Base-by-base conservation (phyloP, 1,139 yeast species). In the Casaregolazyma suthepensis region DNA sequence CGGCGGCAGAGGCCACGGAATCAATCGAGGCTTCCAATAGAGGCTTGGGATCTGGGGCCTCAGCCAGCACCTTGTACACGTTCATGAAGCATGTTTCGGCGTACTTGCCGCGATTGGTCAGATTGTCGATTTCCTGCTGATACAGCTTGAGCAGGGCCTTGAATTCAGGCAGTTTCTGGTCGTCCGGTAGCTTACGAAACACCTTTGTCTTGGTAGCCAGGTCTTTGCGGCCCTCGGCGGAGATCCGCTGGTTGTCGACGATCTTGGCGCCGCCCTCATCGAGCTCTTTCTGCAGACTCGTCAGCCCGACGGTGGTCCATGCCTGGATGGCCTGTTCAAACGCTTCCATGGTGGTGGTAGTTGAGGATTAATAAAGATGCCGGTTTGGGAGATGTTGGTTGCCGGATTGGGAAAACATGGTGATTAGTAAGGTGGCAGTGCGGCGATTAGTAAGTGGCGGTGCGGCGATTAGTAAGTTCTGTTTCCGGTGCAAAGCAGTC, bases 41-140 rank as follows among this genome's bases (percentile, higher is more conserved):
- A 2, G 96, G 96, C 56, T 78, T 79, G 2, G 98, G 98, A 70
- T 93, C 97, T 0, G 98, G 97, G 0, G 96, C 93, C 65, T 91
- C 96, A 1, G 90, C 88, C 13, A 93, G 72, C 23, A 81, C 73
- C 55, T 90, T 75, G 71, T 91, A 91, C 26, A 88, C 74, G 20
- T 83, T 83, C 68, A 90, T 80, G 64, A 93, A 85, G 48, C 82
- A 76, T 40, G 77, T 75, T 65, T 93, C 98, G 1, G 87, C 82
- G 50, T 71, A 75, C 65, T 90, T 89, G 58, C 88, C 82, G 61
- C 93, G 81, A 61, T 80, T 82, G 2, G 97, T 88, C 59, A 93
- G 74, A 45, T 76, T 74, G 66, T 93, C 99, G 63, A 93, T 87
- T 66, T 90, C 97, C 56, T 83, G 79, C 68, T 93, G 99, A 66